Base-by-base conservation (phyloP, 2,329 filamentous ascomycete genomes). In the Domatiomyces globalis region DNA sequence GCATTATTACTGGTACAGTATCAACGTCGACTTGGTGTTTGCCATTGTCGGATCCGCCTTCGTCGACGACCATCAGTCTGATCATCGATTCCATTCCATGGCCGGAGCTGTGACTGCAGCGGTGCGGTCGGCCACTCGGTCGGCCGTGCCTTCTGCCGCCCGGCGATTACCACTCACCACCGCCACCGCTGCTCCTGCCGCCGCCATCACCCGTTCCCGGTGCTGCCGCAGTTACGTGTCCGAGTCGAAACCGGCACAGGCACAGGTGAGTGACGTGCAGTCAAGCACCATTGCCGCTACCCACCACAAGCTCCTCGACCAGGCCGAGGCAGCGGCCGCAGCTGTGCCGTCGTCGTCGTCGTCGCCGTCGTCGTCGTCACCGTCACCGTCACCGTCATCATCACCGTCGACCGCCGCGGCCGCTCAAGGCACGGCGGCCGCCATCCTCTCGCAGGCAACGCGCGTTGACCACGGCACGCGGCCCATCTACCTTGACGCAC, bases 401-500 rank as follows among this genome's bases (percentile, higher is more conserved):
- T 17, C 44, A 5, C 22, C 22, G 22, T 39, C 33, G 15, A 15
- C 33, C 12, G 12, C 33, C 10, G 4, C 33, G 12, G 33, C 33
- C 12, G 33, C 33, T 5, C 33, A 39, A 5, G 33, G 10, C 12
- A 85, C 87, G n/a, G 80, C 85, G 65, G 85, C 87, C 56, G 80
- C 80, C 70, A 73, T 95, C 45, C 74, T 98, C 56, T 94, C 92
- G 73, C 84, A 95, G 67, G 90, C 89, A 7, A 88, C 87, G 10
- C 75, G 95, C 57, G 86, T 96, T 83, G 89, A 95, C 60, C 83
- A 94, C 68, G 92, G 92, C 53, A 83, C 86, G 56, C 78, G 92
- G 54, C 92, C 92, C 42, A 96, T 98, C 65, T 98, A 98, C 63
- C 83, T 98, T 50, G 92, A 98, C 66, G 95, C 95, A 84, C 92